A percentile compares a stretch with the other conserved stretches of the same genome.
Conservation (phyloP, 495 filamentous ascomycete species). For the Thermochaetoides thermophila region DNA sequence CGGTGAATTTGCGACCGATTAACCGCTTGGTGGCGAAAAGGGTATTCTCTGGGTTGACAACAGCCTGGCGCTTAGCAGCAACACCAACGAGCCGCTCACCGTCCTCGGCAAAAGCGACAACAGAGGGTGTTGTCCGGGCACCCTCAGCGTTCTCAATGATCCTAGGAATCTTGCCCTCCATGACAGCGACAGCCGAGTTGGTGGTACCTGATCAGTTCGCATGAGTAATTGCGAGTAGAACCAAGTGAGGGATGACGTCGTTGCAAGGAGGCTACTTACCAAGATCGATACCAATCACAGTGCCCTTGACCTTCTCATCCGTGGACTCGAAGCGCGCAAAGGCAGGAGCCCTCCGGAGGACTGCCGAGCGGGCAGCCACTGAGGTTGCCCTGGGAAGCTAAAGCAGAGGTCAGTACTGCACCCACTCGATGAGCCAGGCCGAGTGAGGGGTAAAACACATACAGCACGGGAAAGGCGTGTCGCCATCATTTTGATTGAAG, state of each 20-base stretch:
- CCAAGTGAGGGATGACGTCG: constrained; percentile 1
- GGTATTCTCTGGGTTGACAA: constrained; percentile 98
- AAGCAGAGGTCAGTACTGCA: too few relatives aligned
- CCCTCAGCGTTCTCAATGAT: constrained; percentile 92
- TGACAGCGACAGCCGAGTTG: constrained; percentile 93
- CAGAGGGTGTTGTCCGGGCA: constrained; percentile 90
- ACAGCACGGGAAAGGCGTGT: constrained; percentile 55
- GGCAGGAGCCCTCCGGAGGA: constrained; percentile 32
- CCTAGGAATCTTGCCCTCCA: constrained; percentile 89
- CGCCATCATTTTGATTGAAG: constrained; percentile 48
- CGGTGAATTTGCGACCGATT: constrained; percentile 96
- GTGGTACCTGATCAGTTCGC: constrained; percentile 54
- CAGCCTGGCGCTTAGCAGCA: constrained; percentile 95
- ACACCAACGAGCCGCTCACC: constrained; percentile 97
- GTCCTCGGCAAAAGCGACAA: constrained; percentile 92
- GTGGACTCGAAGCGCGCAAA: constrained; percentile 65
- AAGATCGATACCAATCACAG: constrained; percentile 97
- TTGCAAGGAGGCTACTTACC: constrained; percentile 42
- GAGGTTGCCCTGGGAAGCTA: constrained; percentile 35
- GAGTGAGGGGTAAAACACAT: constrained; percentile 18
- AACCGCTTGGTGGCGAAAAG: constrained; percentile 99
- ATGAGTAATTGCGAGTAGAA: constrained; percentile 14
- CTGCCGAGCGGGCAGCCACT: constrained; percentile 46
- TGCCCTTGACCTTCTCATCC: constrained; percentile 75
- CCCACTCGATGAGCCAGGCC: constrained; percentile 2